Base-by-base conservation (phyloP, 1,284 basidiomycete species). In the Amylostereum areolatum region DNA sequence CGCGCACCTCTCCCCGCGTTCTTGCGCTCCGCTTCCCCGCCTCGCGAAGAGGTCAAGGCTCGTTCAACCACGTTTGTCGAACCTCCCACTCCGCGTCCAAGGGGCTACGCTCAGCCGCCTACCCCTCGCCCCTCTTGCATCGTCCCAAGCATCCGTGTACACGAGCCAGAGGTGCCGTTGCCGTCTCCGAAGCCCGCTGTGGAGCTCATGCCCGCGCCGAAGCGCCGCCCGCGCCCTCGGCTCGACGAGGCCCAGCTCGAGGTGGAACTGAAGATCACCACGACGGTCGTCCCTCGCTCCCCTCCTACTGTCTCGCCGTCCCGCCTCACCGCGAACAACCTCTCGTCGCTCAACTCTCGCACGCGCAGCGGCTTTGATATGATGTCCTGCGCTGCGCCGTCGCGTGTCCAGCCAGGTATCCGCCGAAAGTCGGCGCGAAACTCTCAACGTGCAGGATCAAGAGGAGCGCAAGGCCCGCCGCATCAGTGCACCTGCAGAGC, bases 361-460 rank as follows among this genome's bases (percentile, higher is more conserved):
- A 71, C 74, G 57, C 70, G 73, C 55, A 77, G 69, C 42, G 77
- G 79, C 9, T 70, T 73, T 50, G 72, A 80, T 56, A 86, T 89
- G 85, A 71, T 87, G 49, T 73, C 71, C 32, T n/a, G 78, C 78
- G 11, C 71, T 88, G 52, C 71, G 73, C 54, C 74, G 78, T 46
- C 77, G 83, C 57, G 79, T 56, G 47, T 36, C 46, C 30, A 46
- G 51, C 32, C 55, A 53, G 25, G 53, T 52, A 8, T 51, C 57
- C 30, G 46, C 52, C 12, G 55, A 57, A 12, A 54, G 56, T 37
- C 45, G 45, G 12, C 64, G 59, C 33, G 63, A 61, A 34, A 60
- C 48, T 51, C 53, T 36, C 7, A 51, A 46, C 35, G 43, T 24
- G 10, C 51, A 59, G 37, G 62, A 60, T 18, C 64, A 66, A 28